These are phyloP conservation scores for Pseudogymnoascus sp. DNA, from an alignment of 2,329 filamentous ascomycete species.

Conservation along the genomic window DNA sequence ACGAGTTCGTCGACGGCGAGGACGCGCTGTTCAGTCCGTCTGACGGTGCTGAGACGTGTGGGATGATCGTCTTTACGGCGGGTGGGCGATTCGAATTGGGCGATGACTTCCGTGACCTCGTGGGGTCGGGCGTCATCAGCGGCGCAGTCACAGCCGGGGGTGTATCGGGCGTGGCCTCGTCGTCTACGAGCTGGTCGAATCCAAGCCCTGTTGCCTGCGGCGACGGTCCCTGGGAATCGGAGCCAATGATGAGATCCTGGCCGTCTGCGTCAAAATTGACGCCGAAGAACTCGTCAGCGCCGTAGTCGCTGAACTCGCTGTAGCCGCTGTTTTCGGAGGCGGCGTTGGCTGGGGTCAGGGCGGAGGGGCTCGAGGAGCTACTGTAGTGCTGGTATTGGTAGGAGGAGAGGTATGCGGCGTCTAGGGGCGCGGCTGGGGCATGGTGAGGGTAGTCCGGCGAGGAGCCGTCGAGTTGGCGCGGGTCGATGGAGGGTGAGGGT, in stretches of 20 bases:
- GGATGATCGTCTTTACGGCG: not conserved
- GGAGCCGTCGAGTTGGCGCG: not conserved
- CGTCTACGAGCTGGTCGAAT: not conserved
- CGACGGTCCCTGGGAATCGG: not conserved
- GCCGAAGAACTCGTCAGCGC: conserved; percentile 26
- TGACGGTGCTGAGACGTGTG: conserved; percentile 14
- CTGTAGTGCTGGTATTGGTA: not conserved
- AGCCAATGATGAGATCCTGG: conserved; percentile 15
- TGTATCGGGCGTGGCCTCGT: not conserved
- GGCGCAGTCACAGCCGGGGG: not conserved
- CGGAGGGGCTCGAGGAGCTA: not conserved
- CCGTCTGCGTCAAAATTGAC: conserved; percentile 27
- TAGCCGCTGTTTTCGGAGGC: conserved; percentile 12
- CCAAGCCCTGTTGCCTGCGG: not conserved
- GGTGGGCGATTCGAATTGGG: not conserved
- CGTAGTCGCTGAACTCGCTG: conserved; percentile 18
- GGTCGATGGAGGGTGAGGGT: not conserved
- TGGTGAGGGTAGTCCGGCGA: not conserved
- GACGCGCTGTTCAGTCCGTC: conserved; percentile 16
- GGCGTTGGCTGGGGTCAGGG: not conserved
- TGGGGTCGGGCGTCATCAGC: not conserved
- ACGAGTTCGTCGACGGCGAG: conserved; percentile 9
- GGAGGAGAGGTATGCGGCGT: conserved; percentile 11
- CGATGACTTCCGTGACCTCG: not conserved
- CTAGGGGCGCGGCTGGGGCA: not conserved